A percentile compares a stretch with the other conserved stretches of the same genome.
Evolutionary conservation across 441 rosid genomes (phyloP).

Genomic region (Euphorbia corollata): DNA sequence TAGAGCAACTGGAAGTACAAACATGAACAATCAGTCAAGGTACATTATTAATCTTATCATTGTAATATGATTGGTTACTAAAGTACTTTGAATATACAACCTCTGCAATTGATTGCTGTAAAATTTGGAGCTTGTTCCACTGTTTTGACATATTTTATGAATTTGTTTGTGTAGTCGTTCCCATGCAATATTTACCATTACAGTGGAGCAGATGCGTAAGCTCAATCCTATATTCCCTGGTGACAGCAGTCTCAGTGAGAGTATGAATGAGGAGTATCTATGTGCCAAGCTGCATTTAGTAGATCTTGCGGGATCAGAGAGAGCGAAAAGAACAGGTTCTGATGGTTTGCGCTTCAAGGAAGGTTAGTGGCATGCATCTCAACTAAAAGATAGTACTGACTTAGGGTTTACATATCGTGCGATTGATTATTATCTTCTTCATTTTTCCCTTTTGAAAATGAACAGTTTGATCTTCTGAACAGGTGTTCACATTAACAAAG

Average conservation of each 20-base stretch:
- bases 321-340: conserved; percentile 96
- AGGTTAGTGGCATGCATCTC: conserved; percentile 38
- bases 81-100: neutral
- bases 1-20: conserved; percentile 97
- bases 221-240: conserved; percentile 50
- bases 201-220: conserved; percentile 88
- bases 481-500: conserved; percentile 97
- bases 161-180: conserved; percentile 53
- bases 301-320: conserved; percentile 98
- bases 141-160: conserved; percentile 28
- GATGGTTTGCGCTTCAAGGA: conserved; percentile 93
- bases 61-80: neutral
- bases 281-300: conserved; percentile 97
- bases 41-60: conserved; percentile 13
- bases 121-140: neutral
- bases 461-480: conserved; percentile 5
- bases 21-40: conserved; percentile 98
- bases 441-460: too few relatives aligned
- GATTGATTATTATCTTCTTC: neutral
- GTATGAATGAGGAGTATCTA: conserved; percentile 75
- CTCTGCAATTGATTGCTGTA: too few relatives aligned
- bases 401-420: neutral
- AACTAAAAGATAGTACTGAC: too few relatives aligned
- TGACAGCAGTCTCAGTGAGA: conserved; percentile 45
- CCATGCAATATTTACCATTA: conserved; percentile 97